These are phyloP conservation scores for Peterozyma toletana DNA, from an alignment of 805 yeast species.

Conservation along the genomic window DNA sequence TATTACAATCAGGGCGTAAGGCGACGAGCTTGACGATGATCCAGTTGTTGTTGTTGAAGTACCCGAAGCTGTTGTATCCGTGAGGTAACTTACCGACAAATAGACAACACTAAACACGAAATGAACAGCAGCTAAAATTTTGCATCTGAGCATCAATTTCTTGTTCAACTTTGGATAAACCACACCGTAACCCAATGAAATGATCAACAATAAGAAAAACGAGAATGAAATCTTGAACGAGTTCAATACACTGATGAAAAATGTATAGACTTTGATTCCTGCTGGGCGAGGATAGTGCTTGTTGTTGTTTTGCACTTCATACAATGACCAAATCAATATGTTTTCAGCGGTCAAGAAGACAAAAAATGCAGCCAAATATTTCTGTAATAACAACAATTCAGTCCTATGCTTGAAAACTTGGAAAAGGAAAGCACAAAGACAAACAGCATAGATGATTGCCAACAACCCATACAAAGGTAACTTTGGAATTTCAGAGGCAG, in stretches of 20 bases:
- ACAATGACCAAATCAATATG: constrained; percentile 85
- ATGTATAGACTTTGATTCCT: constrained; percentile 64
- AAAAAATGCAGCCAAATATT: constrained; percentile 81
- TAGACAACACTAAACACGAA: constrained; percentile 48
- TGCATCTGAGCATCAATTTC: constrained; percentile 65
- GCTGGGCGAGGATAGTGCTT: constrained; percentile 26
- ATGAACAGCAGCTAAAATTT: constrained; percentile 49
- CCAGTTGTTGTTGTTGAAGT: constrained; percentile 23
- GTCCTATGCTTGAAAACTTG: constrained; percentile 79
- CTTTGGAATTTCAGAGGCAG: constrained; percentile 89
- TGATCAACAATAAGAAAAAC: constrained; percentile 77
- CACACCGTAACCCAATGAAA: constrained; percentile 90
- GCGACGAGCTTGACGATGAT: constrained; percentile 35
- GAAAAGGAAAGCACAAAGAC: constrained; percentile 77
- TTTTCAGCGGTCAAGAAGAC: constrained; percentile 79
- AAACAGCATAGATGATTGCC: constrained; percentile 76
- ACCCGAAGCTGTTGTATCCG: constrained; percentile 19
- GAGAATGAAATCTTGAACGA: constrained; percentile 81
- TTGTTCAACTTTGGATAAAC: constrained; percentile 80
- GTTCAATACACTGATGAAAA: constrained; percentile 70
- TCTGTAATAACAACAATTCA: constrained; percentile 84
- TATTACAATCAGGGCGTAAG: constrained; percentile 40
- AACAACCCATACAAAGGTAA: constrained; percentile 82
- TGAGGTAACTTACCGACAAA: constrained; percentile 36
- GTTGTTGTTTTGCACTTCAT: constrained; percentile 65